phyloP scores from a whole-genome alignment of 306 rosid species.

The Sindora glabra region DNA sequence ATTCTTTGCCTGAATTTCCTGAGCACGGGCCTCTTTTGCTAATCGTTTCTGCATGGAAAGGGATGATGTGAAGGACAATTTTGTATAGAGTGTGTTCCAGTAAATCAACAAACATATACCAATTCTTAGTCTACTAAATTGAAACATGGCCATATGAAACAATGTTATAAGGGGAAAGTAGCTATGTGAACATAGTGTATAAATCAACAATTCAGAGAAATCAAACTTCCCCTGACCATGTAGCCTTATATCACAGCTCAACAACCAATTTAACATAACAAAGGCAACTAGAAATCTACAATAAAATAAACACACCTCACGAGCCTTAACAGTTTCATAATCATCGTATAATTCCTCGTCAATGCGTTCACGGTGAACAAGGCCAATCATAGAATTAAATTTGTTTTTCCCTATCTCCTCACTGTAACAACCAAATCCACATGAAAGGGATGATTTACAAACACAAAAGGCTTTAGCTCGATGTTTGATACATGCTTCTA shows the following conservation, averaged over 20 bases:
- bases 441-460: background rate
- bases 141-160: background rate
- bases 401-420: conserved; percentile 87
- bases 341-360: conserved; percentile 78
- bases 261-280: background rate
- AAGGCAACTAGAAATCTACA: background rate
- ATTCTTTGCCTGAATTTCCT: conserved; percentile 77
- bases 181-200: background rate
- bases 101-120: background rate
- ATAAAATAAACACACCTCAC: conserved; percentile 53
- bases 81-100: background rate
- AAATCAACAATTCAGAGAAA: conserved; percentile 1
- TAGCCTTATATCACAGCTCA: background rate
- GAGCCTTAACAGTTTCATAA: conserved; percentile 80
- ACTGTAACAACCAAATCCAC: conserved; percentile 29
- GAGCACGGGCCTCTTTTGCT: conserved; percentile 82
- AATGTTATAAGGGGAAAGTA: background rate
- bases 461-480: background rate
- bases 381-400: conserved; percentile 94
- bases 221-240: background rate
- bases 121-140: background rate
- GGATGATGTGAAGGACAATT: conserved; percentile 4
- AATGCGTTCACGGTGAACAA: conserved; percentile 81
- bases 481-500: background rate
- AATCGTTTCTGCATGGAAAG: conserved; percentile 53